These are phyloP conservation scores for Drosera capensis DNA, from an alignment of 148 eudicot species.

Conservation along the genomic window DNA sequence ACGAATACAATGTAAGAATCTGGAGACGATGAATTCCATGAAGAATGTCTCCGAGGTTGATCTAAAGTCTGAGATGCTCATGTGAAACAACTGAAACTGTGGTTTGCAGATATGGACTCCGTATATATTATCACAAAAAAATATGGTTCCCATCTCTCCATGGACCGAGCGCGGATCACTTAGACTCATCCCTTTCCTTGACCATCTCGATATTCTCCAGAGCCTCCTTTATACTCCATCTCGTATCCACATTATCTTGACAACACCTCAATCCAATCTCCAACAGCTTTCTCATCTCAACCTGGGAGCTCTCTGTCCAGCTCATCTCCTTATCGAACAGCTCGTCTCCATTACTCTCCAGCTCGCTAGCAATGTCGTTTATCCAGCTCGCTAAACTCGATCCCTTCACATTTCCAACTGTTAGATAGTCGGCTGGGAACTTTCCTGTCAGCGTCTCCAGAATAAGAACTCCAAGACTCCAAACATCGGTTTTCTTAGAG, in stretches of 20 bases:
- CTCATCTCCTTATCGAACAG: slow-evolving; percentile 72
- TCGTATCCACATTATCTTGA: slow-evolving; percentile 47
- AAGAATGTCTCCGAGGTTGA: too few relatives aligned
- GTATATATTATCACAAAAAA: too few relatives aligned
- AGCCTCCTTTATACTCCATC: slow-evolving; percentile 56
- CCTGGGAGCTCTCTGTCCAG: slow-evolving; percentile 23
- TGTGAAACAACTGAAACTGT: too few relatives aligned
- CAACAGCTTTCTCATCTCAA: slow-evolving; percentile 68
- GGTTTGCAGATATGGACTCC: too few relatives aligned
- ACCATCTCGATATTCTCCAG: slow-evolving; percentile 55
- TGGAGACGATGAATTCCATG: too few relatives aligned
- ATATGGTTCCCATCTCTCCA: too few relatives aligned
- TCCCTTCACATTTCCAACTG: slow-evolving; percentile 44
- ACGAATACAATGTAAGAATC: too few relatives aligned
- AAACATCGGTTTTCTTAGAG: slow-evolving; percentile 58
- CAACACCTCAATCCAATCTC: slow-evolving; percentile 81
- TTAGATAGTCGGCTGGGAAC: slow-evolving; percentile 65
- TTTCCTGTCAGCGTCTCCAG: slow-evolving; percentile 64
- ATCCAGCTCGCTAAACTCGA: slow-evolving; percentile 67
- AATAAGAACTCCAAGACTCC: slow-evolving; percentile 80
- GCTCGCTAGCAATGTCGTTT: slow-evolving; percentile 47
- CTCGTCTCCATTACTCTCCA: slow-evolving; percentile 26
- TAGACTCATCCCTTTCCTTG: slow-evolving; percentile 42
- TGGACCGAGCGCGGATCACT: too few relatives aligned
- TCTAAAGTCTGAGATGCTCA: too few relatives aligned